Percentiles rank a stretch among this genome's conserved stretches.
Evolutionary conservation across 768 basidiomycete genomes (phyloP).

Genomic region (Sarcomyxa edulis): DNA sequence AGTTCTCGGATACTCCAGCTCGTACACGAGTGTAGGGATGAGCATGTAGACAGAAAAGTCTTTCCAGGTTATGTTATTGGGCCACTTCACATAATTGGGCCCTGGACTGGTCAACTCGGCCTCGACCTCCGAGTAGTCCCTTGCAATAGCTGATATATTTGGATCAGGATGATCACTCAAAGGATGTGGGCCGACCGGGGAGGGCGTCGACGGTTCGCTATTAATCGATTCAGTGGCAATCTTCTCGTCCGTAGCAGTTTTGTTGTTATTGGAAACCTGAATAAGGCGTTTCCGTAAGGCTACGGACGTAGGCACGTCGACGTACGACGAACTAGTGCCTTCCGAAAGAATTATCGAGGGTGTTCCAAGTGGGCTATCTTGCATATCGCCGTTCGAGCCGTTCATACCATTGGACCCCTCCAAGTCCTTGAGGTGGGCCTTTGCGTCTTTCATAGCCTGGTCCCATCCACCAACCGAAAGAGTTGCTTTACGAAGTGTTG

Average conservation of each 20-base stretch:
- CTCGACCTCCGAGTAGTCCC: conserved; percentile 70
- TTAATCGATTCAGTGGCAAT: conserved; percentile 4
- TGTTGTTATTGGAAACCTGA: conserved; percentile 28
- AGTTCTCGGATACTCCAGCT: conserved; percentile 93
- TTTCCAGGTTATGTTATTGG: conserved; percentile 74
- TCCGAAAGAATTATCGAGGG: conserved; percentile 35
- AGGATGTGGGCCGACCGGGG: conserved; percentile 29
- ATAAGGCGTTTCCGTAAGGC: conserved; percentile 56
- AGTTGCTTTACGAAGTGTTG: conserved; percentile 41
- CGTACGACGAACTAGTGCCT: conserved; percentile 44
- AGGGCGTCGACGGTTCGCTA: conserved; percentile 4
- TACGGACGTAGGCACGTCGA: conserved; percentile 46
- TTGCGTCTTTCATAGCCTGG: conserved; percentile 49
- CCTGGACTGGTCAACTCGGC: conserved; percentile 74
- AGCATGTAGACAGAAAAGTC: conserved; percentile 86
- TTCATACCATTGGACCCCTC: conserved; percentile 20
- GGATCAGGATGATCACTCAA: conserved; percentile 64
- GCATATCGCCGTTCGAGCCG: conserved; percentile 18
- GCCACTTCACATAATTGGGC: conserved; percentile 66
- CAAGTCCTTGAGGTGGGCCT: conserved; percentile 33
- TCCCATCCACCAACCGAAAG: conserved; percentile 63
- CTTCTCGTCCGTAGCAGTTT: too few relatives aligned
- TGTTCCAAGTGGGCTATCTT: conserved; percentile 32
- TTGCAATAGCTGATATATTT: conserved; percentile 62
- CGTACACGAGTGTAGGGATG: conserved; percentile 91